phyloP scores from a whole-genome alignment of 2,329 filamentous ascomycete species.

The Apiospora koreana region DNA sequence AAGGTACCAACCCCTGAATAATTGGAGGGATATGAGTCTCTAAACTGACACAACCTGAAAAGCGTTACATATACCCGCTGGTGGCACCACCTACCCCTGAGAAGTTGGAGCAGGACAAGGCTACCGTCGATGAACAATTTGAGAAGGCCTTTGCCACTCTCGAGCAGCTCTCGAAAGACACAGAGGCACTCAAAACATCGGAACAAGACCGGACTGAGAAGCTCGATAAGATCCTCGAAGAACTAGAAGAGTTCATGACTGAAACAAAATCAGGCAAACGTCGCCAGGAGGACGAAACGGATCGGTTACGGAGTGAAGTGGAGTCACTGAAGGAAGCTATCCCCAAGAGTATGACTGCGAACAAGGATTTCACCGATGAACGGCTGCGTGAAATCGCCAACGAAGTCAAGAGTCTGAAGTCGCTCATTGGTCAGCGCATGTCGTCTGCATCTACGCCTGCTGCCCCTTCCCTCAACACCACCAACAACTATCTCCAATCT shows the following conservation, averaged over 20 bases:
- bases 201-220: constrained; percentile 83
- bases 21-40: neutral
- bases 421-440: constrained; percentile 71
- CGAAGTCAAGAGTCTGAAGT: constrained; percentile 91
- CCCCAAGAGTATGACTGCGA: constrained; percentile 83
- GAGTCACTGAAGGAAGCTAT: constrained; percentile 80
- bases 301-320: constrained; percentile 84
- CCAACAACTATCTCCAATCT: constrained; percentile 21
- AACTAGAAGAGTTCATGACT: constrained; percentile 80
- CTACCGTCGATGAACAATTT: constrained; percentile 89
- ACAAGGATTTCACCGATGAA: constrained; percentile 80
- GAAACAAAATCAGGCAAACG: constrained; percentile 81
- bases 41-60: constrained; percentile 4
- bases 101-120: constrained; percentile 92
- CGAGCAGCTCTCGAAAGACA: constrained; percentile 90
- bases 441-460: constrained; percentile 34
- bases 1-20: constrained; percentile 57
- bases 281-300: constrained; percentile 83
- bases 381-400: constrained; percentile 81
- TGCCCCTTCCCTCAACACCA: constrained; percentile 21
- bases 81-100: constrained; percentile 93
- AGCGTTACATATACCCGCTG: constrained; percentile 89
- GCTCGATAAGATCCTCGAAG: constrained; percentile 76
- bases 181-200: constrained; percentile 80
- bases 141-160: constrained; percentile 88